Evolutionary conservation across 495 filamentous ascomycete species (phyloP).

Genomic region (Friedmanniomyces simplex): DNA sequence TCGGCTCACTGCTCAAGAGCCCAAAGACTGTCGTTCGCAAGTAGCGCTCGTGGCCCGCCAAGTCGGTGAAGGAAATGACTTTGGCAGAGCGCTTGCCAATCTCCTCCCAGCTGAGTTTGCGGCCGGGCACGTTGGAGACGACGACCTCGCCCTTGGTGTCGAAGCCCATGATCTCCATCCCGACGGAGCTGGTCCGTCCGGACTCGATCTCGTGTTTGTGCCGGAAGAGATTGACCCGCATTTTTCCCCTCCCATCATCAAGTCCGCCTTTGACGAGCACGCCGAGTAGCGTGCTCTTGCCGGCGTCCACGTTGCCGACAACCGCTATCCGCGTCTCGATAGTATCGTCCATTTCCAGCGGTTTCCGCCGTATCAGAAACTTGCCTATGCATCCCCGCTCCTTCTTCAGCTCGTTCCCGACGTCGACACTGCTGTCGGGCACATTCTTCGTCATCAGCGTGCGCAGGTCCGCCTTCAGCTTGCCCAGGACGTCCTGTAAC

Average conservation of each 20-base stretch:
- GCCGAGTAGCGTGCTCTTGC: slow-evolving; percentile 93
- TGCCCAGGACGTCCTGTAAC: slow-evolving; percentile 54
- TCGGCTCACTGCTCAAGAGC: slow-evolving; percentile 84
- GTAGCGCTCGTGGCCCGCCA: slow-evolving; percentile 93
- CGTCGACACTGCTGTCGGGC: slow-evolving; percentile 60
- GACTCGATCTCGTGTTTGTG: slow-evolving; percentile 98
- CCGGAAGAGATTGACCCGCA: slow-evolving; percentile 90
- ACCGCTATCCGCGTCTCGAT: slow-evolving; percentile 97
- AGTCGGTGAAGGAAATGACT: slow-evolving; percentile 92
- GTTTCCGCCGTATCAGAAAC: slow-evolving; percentile 66
- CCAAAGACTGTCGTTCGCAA: slow-evolving; percentile 95
- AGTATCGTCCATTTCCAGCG: slow-evolving; percentile 67
- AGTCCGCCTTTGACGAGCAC: slow-evolving; percentile 92
- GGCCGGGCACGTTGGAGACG: slow-evolving; percentile 65
- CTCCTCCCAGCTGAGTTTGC: slow-evolving; percentile 93
- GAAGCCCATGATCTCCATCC: slow-evolving; percentile 98
- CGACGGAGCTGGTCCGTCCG: slow-evolving; percentile 88
- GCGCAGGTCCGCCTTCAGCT: slow-evolving; percentile 60
- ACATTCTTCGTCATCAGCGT: slow-evolving; percentile 81
- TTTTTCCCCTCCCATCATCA: slow-evolving; percentile 89
- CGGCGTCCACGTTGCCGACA: slow-evolving; percentile 93
- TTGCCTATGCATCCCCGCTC: slow-evolving; percentile 68
- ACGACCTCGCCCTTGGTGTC: slow-evolving; percentile 81
- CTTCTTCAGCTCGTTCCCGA: slow-evolving; percentile 48
- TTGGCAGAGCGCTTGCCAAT: slow-evolving; percentile 91